Conservation (phyloP, 148 eudicot genomes). For the Vaccinium darrowii region DNA sequence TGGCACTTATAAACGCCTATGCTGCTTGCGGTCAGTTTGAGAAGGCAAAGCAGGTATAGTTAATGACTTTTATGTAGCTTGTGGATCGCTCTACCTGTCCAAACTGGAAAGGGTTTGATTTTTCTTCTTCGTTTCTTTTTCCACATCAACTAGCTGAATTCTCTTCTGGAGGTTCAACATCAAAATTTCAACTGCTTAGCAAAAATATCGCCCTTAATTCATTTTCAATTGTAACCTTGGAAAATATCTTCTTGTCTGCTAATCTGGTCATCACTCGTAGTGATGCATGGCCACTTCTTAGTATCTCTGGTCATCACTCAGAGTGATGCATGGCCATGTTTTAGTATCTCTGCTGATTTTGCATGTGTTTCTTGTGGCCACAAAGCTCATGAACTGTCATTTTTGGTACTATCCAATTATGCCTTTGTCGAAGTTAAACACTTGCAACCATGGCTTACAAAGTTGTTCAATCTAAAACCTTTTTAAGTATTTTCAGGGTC, state of each 20-base stretch:
- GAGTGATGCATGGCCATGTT: neutral
- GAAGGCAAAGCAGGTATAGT: slow-evolving; percentile 78
- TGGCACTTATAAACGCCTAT: slow-evolving; percentile 87
- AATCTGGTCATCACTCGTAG: neutral
- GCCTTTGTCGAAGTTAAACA: neutral
- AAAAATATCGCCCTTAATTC: neutral
- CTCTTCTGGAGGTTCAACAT: no score
- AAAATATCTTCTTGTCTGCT: neutral
- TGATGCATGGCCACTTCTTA: no score
- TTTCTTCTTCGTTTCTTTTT: neutral
- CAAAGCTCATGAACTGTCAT: neutral
- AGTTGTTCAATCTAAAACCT: neutral
- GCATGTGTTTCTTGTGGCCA: neutral
- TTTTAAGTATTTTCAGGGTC: neutral
- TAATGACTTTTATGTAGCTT: slow-evolving; percentile 5
- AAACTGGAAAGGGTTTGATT: neutral
- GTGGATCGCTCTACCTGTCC: neutral
- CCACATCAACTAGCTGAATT: neutral
- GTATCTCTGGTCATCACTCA: neutral
- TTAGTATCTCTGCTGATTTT: neutral
- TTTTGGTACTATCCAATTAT: neutral
- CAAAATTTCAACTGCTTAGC: neutral
- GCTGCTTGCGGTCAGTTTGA: slow-evolving; percentile 70
- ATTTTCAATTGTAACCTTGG: neutral
- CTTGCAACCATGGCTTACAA: neutral